Evolutionary conservation across 257 asterid genomes (phyloP).

Genomic region (Sherardia arvensis): DNA sequence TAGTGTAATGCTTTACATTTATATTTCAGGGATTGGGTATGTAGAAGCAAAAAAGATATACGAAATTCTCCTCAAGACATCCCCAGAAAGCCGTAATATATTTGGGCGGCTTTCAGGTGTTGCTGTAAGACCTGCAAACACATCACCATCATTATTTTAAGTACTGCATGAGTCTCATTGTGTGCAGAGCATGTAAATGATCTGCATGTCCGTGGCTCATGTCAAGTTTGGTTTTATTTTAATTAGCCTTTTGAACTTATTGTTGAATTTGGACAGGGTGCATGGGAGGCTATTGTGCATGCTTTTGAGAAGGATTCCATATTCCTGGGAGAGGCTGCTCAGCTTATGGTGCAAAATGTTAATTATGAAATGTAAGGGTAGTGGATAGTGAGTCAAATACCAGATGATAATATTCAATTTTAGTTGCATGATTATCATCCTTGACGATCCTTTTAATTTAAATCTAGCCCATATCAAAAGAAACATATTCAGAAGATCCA

Average conservation of each 20-base stretch:
- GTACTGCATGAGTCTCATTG: constrained; percentile 1
- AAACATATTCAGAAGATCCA: constrained; percentile 90
- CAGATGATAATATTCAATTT: constrained; percentile 31
- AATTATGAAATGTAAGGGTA: constrained; percentile 76
- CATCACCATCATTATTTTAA: constrained; percentile 12
- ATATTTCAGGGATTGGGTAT: constrained; percentile 66
- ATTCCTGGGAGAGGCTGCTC: constrained; percentile 94
- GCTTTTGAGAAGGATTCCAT: constrained; percentile 80
- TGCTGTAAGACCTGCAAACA: constrained; percentile 67
- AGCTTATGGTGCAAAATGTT: constrained; percentile 83
- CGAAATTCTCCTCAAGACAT: constrained; percentile 66
- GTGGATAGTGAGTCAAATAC: too few species aligned
- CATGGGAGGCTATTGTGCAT: constrained; percentile 82
- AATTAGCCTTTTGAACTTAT: too few species aligned
- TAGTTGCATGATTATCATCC: background rate
- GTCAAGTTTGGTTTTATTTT: background rate
- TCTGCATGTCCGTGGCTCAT: background rate
- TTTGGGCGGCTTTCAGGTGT: constrained; percentile 99
- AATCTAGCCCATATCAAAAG: constrained; percentile 68
- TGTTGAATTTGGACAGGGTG: constrained; percentile 50
- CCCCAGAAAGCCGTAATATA: constrained; percentile 88
- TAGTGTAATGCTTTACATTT: constrained; percentile 2
- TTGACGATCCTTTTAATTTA: constrained; percentile 11
- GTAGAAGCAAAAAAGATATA: constrained; percentile 71
- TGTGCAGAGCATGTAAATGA: too few species aligned